A percentile compares a stretch with the other conserved stretches of the same genome.
phyloP scores from a whole-genome alignment of 2,329 filamentous ascomycete genomes.

The Hypoxylon sp. region DNA sequence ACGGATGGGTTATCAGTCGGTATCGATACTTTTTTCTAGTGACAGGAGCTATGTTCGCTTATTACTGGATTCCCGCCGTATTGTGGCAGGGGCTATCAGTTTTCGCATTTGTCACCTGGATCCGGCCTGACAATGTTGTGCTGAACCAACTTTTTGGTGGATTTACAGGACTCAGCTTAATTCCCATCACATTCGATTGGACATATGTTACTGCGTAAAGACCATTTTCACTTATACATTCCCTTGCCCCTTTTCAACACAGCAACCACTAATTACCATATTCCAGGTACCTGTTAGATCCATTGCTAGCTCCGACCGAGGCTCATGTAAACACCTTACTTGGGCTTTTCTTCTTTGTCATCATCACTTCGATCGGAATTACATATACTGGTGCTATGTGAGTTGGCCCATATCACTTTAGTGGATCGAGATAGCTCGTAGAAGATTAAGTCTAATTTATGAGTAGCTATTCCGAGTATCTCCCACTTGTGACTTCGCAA shows the following conservation, averaged over 20 bases:
- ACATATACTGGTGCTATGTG: conserved; percentile 55
- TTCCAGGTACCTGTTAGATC: conserved; percentile 49
- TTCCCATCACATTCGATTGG: conserved; percentile 58
- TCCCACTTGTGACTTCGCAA: conserved; percentile 63
- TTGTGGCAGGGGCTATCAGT: conserved; percentile 59
- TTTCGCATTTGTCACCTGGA: conserved; percentile 58
- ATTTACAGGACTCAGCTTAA: conserved; percentile 51
- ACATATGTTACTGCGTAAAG: conserved; percentile 48
- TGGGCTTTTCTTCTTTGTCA: conserved; percentile 52
- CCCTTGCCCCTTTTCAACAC: too few species aligned
- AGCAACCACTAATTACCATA: too few species aligned
- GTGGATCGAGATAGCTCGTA: not conserved
- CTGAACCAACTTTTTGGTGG: conserved; percentile 62
- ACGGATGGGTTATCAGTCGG: conserved; percentile 56
- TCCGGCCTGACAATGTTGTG: conserved; percentile 55
- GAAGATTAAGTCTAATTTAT: conserved; percentile 30
- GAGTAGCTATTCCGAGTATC: conserved; percentile 57
- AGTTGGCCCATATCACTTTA: conserved; percentile 22
- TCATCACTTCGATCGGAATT: conserved; percentile 57
- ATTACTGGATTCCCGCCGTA: conserved; percentile 64
- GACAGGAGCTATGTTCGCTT: conserved; percentile 53
- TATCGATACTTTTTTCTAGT: conserved; percentile 58
- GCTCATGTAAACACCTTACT: conserved; percentile 55
- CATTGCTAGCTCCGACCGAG: conserved; percentile 47
- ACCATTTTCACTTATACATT: too few species aligned